Conservation (phyloP, 2,329 filamentous ascomycete species). For the Stylonectria norvegica region DNA sequence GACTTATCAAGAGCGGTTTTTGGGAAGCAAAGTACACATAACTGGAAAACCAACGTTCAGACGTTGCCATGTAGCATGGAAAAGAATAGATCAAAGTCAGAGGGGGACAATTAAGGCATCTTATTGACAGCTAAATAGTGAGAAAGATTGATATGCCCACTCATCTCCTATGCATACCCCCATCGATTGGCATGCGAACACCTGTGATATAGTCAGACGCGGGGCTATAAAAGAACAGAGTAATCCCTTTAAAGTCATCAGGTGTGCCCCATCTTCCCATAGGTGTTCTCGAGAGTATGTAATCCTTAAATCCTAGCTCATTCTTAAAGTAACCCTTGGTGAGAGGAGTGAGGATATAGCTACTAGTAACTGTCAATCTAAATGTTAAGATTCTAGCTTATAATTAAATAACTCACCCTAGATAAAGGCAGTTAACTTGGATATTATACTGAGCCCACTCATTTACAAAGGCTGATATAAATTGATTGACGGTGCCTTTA, state of each 20-base stretch:
- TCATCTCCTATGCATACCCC: constrained; percentile 4
- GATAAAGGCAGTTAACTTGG: constrained; percentile 6
- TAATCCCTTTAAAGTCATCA: constrained; percentile 4
- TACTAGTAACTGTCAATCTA: neutral
- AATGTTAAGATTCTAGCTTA: neutral
- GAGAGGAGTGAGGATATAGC: constrained; percentile 3
- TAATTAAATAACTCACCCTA: neutral
- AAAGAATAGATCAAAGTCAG: no score
- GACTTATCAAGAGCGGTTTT: no score
- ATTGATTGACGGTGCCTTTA: constrained; percentile 5
- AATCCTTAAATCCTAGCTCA: constrained; percentile 1
- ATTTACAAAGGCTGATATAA: constrained; percentile 4
- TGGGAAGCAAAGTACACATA: no score
- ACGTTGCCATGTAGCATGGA: no score
- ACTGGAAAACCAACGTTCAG: no score
- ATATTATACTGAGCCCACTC: constrained; percentile 4
- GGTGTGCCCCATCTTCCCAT: constrained; percentile 3
- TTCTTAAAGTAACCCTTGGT: neutral
- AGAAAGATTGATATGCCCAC: no score
- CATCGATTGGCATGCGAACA: constrained; percentile 4
- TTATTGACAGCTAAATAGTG: no score
- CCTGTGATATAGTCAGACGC: constrained; percentile 6
- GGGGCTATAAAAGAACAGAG: constrained; percentile 4
- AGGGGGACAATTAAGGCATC: no score
- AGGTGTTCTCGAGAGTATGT: constrained; percentile 1